Base-by-base conservation (phyloP, 2,329 filamentous ascomycete genomes). In the Cryoendolithus antarcticus region DNA sequence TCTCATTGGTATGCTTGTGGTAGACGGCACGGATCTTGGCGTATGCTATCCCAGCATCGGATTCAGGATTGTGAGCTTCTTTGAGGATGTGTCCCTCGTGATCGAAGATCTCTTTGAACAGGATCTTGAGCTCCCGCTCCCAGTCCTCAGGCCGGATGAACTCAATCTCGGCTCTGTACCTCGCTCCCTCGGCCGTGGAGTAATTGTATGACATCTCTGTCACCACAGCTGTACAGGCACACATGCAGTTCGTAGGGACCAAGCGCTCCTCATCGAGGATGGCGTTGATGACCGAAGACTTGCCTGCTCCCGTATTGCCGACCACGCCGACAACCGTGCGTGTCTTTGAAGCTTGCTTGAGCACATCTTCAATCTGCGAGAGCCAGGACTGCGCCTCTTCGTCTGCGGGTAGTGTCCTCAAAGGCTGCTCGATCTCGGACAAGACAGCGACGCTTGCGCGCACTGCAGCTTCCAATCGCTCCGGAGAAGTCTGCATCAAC, bases 281-380 rank as follows among this genome's bases (percentile, higher is more conserved):
- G 0, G 75, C 75, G 48, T 80, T 80, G 53, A 80, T 77, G 0
- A 79, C 60, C 2, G 70, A 74, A 12, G 67, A 74, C 49, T 80
- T 81, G 0, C 76, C 76, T 1, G 71, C 69, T 0, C 75, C 75
- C 0, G 77, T 80, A 39, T 69, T 73, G 1, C 75, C 76, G 2
- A 76, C 67, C 1, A 80, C 69, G 4, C 74, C 75, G 11, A 80
- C 62, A 0, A 78, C 62, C 1, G 64, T 63, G 10, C 60, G 58
- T 8, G 64, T 66, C 19, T 56, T 57, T 4, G 51, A 50, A 3
- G 62, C 58, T 37, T 63, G 60, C 2, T 61, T 54, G 21, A 59
- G 53, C 1, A 72, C 51, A 2, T 59, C 58, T 2, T 64, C 54
- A 30, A 71, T 66, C 9, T 62, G 50, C 12, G 59, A 40, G 6